These are phyloP conservation scores for Pilaira anomala DNA, from an alignment of 192 early-diverging fungal genomes.

Conservation along the genomic window DNA sequence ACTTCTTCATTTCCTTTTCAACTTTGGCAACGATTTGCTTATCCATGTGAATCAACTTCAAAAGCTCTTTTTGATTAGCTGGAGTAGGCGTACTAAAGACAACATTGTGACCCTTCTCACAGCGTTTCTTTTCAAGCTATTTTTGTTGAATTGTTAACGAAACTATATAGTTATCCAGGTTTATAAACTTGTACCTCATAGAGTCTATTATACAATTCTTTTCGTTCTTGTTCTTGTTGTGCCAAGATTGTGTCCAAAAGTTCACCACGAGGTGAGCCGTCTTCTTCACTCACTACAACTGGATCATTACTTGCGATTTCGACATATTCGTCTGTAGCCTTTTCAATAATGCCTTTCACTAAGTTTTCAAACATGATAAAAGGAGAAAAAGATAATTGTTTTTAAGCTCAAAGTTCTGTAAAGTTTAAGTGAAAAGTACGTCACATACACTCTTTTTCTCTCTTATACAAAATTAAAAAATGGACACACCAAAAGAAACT, in stretches of 20 bases:
- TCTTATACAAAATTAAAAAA: neutral
- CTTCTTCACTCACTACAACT: neutral
- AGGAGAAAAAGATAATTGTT: neutral
- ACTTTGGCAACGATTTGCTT: neutral
- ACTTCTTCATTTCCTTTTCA: neutral
- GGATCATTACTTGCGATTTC: neutral
- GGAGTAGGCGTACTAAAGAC: no score
- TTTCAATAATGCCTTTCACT: neutral
- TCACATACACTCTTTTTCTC: neutral
- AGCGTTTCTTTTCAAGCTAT: neutral
- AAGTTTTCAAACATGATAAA: neutral
- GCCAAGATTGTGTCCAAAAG: slow-evolving; percentile 7
- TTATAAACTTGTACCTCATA: neutral
- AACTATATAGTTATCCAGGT: no score
- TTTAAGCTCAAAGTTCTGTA: no score
- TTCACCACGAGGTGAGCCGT: neutral
- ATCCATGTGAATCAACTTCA: no score
- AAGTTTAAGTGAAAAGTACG: neutral
- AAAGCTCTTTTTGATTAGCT: no score
- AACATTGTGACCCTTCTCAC: no score
- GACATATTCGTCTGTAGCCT: slow-evolving; percentile 17
- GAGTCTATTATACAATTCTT: slow-evolving; percentile 12
- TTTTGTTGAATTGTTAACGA: neutral
- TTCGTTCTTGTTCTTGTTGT: slow-evolving; percentile 2
- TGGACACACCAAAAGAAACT: slow-evolving; percentile 13